These are phyloP conservation scores for Kingdonia uniflora DNA, from an alignment of 164 flowering plant genomes.

Conservation along the genomic window DNA sequence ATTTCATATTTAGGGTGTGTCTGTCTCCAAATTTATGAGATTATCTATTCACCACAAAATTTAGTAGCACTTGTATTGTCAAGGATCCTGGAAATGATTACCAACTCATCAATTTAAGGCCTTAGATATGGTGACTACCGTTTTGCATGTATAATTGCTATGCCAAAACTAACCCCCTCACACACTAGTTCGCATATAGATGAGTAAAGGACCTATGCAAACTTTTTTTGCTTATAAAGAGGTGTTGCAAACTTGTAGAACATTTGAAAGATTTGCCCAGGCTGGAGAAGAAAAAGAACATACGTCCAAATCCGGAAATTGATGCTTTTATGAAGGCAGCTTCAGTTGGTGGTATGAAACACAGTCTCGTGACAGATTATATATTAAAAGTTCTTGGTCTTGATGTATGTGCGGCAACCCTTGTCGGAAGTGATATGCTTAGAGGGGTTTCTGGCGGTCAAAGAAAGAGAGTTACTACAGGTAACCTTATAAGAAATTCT, in stretches of 20 bases:
- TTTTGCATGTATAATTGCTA: no score
- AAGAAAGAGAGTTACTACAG: slow-evolving; percentile 84
- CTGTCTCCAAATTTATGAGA: no score
- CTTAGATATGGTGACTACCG: no score
- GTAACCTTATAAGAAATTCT: slow-evolving; percentile 17
- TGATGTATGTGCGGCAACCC: slow-evolving; percentile 70
- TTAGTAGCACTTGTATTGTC: no score
- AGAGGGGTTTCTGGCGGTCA: slow-evolving; percentile 97
- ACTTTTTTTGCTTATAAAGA: not conserved
- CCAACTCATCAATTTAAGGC: no score
- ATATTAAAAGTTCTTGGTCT: slow-evolving; percentile 83
- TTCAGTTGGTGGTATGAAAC: slow-evolving; percentile 52
- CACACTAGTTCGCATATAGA: no score
- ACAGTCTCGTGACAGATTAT: slow-evolving; percentile 72
- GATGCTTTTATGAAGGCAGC: slow-evolving; percentile 98
- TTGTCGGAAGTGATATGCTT: slow-evolving; percentile 82
- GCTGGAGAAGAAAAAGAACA: slow-evolving; percentile 56
- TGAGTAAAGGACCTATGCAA: no score
- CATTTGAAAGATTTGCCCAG: slow-evolving; percentile 44
- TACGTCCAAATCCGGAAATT: slow-evolving; percentile 72
- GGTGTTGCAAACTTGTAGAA: slow-evolving; percentile 15
- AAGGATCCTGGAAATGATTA: no score
- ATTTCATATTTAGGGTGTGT: no score
- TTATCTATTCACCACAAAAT: no score
- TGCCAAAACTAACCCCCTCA: no score